Evolutionary conservation across 768 basidiomycete species (phyloP), one percentile per base, ranked within the genome.

Genomic region (Zangia roseola): DNA sequence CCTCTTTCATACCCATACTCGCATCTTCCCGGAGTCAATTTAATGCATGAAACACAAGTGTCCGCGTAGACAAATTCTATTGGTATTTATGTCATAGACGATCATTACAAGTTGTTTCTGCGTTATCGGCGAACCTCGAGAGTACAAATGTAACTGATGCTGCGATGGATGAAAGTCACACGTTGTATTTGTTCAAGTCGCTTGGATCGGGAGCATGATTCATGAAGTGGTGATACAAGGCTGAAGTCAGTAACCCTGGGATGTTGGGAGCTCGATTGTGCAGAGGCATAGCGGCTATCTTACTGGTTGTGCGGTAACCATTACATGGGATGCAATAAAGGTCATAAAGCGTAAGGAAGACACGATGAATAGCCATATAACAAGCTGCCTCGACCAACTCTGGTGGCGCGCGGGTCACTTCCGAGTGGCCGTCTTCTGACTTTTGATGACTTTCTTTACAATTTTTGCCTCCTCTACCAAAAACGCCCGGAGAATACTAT

Each of bases 391-490:
- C 47, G 21, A 30, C 44, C 23, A 48, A 17, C 39, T 24, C 5
- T 16, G 16, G 14, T 10, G 53, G 20, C 44, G 39, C 39, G 43
- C n/a, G 19, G 39, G 43, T 63, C 53, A 68, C 58, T 68, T 68
- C 23, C 53, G 64, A 24, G 39, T 10, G 26, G 38, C 40, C 16
- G 63, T 59, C 53, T 62, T 68, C 70, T 82, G 91, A 67, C 88
- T 86, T 80, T 97, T 97, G 81, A 97, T 94, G 61, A 98, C 95
- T 75, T 83, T 88, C 86, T 99, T 99, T 68, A 99, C 97, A 63
- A 99, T 98, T 80, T 98, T 98, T 38, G 97, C 97, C 79, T 99
- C 97, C 80, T 98, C 97, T 34, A 99, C 91, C 52, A 99, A 75
- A 86, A 99, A 99, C 55, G 97, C 94, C 52, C 97, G 91, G 61